Base-by-base conservation (phyloP, 208 protist genomes). In the Trypanosoma scelopori region DNA sequence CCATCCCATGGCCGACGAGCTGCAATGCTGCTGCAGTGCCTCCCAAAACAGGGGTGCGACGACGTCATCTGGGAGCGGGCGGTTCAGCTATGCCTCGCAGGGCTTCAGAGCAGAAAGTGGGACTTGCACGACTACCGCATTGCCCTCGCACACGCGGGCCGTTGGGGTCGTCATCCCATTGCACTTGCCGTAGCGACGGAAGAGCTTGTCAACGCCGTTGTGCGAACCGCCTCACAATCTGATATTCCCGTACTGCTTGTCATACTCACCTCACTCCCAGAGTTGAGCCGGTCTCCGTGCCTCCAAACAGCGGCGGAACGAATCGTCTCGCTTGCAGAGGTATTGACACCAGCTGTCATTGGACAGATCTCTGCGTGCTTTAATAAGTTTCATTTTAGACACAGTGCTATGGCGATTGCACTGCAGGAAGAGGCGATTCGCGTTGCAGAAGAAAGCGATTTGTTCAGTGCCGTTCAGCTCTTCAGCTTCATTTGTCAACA, bases 401-500 rank as follows among this genome's bases (percentile, higher is more conserved):
- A 89, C 58, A 72, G 30, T 1, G 53, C 74, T 3, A 55, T 88
- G 39, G 84, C 77, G 12, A 64, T 81, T 20, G 69, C 74, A 20
- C 61, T 94, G 37, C 81, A 89, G 53, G 77, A 78, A 47, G 74
- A 88, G 59, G 82, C 81, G 9, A 78, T 79, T 64, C 73, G 84
- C 23, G 69, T 91, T 39, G 86, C 84, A 11, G 84, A 91, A 62
- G 69, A 81, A 20, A 76, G 76, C 18, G 84, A 93, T 68, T 55
- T 79, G 11, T 89, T 84, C 56, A 85, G 71, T 32, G 71, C 75
- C 1, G 70, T 91, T 22, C 80, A 93, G 60, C 58, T 83, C 13
- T 80, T 95, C 45, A 68, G 51, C 32, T 93, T 92, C 55, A 59
- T 93, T 13, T 74, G 65, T 28, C 76, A 82, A 15, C 86, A 92